phyloP scores from a whole-genome alignment of 164 flowering plant genomes.

The Vitis rupestris region DNA sequence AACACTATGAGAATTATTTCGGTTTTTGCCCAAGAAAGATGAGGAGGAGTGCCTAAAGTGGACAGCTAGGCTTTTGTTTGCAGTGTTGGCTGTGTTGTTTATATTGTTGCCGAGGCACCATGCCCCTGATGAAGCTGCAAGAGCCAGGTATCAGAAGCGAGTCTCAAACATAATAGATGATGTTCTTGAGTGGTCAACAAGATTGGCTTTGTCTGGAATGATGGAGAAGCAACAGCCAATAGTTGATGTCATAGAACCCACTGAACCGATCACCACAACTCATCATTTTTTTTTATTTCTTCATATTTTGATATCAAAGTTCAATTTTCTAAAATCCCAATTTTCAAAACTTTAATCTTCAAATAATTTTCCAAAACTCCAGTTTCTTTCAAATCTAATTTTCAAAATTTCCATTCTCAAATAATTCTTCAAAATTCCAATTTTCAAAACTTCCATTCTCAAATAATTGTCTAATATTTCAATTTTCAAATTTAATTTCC shows the following conservation, averaged over 20 bases:
- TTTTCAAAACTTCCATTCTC: no score
- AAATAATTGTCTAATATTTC: no score
- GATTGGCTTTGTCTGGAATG: conserved; percentile 84
- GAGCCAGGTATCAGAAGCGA: conserved; percentile 65
- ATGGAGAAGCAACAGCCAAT: conserved; percentile 72
- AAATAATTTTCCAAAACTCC: no score
- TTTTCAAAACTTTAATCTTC: no score
- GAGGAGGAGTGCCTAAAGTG: conserved; percentile 92
- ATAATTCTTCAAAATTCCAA: no score
- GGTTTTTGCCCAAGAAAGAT: conserved; percentile 94
- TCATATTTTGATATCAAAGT: no score
- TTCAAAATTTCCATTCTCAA: no score
- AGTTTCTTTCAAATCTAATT: no score
- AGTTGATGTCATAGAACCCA: conserved; percentile 49
- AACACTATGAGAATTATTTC: conserved; percentile 83
- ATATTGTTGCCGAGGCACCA: conserved; percentile 80
- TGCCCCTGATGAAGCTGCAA: conserved; percentile 98
- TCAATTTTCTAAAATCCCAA: no score
- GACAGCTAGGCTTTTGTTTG: conserved; percentile 74
- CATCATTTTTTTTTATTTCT: no score
- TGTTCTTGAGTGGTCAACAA: conserved; percentile 95
- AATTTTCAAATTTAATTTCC: no score
- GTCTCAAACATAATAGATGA: conserved; percentile 47
- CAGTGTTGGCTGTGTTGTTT: conserved; percentile 56
- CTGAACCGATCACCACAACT: no score